Percentiles rank a stretch among this genome's conserved stretches.
Conservation (phyloP, 805 yeast genomes). For the Groenewaldozyma salmanticensis region DNA sequence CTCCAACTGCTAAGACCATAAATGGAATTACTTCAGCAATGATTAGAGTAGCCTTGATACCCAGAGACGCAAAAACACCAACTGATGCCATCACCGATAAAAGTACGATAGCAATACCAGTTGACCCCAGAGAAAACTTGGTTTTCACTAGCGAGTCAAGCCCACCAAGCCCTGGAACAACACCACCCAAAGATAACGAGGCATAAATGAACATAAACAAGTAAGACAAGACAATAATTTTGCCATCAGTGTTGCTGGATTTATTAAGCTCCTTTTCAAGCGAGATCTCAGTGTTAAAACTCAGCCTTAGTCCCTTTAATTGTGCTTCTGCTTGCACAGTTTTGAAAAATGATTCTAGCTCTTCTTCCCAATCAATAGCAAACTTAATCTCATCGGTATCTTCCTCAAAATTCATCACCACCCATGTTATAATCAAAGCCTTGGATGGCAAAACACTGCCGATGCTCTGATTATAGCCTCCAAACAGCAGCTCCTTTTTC, state of each 20-base stretch:
- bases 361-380: conserved; percentile 60
- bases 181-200: conserved; percentile 65
- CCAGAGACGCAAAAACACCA: conserved; percentile 68
- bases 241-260: conserved; percentile 69
- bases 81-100: conserved; percentile 75
- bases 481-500: conserved; percentile 61
- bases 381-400: conserved; percentile 31
- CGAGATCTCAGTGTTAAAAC: conserved; percentile 76
- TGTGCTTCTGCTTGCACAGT: conserved; percentile 39
- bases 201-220: conserved; percentile 82
- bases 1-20: conserved; percentile 87
- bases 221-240: conserved; percentile 65
- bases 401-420: conserved; percentile 43
- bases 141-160: conserved; percentile 34
- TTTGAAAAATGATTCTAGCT: conserved; percentile 47
- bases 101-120: conserved; percentile 77
- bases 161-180: conserved; percentile 32
- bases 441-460: conserved; percentile 44
- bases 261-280: conserved; percentile 75
- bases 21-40: conserved; percentile 97
- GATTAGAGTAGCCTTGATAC: conserved; percentile 77
- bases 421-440: conserved; percentile 69
- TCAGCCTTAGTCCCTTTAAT: conserved; percentile 45
- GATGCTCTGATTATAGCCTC: conserved; percentile 33
- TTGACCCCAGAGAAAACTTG: conserved; percentile 64